Evolutionary conservation across 2,329 filamentous ascomycete genomes (phyloP).

Genomic region (Fusarium tuaranense): DNA sequence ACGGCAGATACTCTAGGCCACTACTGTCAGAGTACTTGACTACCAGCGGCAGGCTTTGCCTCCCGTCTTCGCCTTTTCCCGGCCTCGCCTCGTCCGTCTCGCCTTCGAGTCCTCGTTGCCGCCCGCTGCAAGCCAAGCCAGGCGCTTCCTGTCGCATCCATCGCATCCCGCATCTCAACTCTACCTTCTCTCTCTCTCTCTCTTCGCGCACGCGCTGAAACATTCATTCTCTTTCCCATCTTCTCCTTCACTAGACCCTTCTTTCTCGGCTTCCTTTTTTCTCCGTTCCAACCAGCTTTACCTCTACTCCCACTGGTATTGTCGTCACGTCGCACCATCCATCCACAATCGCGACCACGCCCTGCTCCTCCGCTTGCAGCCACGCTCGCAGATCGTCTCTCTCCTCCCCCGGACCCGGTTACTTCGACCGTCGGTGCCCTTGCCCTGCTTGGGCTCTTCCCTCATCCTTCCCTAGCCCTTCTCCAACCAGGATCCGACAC

Average conservation of each 20-base stretch:
- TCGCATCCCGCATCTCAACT: slow-evolving; percentile 4
- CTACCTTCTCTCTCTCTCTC: not conserved
- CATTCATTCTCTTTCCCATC: not conserved
- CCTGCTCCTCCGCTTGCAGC: slow-evolving; percentile 40
- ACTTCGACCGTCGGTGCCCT: slow-evolving; percentile 36
- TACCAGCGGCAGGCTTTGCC: slow-evolving; percentile 36
- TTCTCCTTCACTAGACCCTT: not conserved
- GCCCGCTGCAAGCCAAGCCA: slow-evolving; percentile 11
- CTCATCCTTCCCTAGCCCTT: slow-evolving; percentile 41
- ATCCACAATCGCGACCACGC: slow-evolving; percentile 28
- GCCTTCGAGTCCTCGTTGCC: slow-evolving; percentile 15
- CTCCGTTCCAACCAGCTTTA: not conserved
- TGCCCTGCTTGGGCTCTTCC: slow-evolving; percentile 35
- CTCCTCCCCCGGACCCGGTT: slow-evolving; percentile 39
- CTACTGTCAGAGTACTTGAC: slow-evolving; percentile 22
- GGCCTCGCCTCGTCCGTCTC: slow-evolving; percentile 22
- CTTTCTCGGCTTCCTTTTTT: not conserved
- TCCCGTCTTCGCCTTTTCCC: slow-evolving; percentile 24
- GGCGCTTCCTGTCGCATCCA: slow-evolving; percentile 7
- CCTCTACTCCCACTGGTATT: not conserved
- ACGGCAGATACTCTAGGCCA: slow-evolving; percentile 25
- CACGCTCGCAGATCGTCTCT: slow-evolving; percentile 42
- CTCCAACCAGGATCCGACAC: slow-evolving; percentile 38
- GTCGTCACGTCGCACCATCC: slow-evolving; percentile 31
- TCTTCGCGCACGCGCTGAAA: slow-evolving; percentile 2